phyloP scores from a whole-genome alignment of 495 filamentous ascomycete genomes.

The Sabuloglossum arenarium region DNA sequence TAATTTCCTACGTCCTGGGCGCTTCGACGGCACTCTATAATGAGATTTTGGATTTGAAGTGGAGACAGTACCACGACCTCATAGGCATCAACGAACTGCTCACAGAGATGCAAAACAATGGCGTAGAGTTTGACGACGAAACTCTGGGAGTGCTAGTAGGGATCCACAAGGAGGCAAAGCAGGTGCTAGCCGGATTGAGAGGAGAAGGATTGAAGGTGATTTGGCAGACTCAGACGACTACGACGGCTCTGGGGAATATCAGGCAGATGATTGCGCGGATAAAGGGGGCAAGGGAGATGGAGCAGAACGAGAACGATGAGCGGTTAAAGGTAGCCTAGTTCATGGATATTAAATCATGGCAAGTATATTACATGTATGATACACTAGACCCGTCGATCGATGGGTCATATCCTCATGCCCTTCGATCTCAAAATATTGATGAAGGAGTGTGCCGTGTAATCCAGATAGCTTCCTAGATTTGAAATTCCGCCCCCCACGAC shows the following conservation, averaged over 20 bases:
- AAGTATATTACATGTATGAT: not conserved
- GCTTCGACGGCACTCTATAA: conserved; percentile 56
- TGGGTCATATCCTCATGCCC: conserved; percentile 31
- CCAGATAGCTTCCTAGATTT: conserved; percentile 47
- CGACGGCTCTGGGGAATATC: not conserved
- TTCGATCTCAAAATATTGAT: conserved; percentile 43
- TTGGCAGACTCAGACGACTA: not conserved
- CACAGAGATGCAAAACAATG: conserved; percentile 55
- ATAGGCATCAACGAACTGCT: conserved; percentile 38
- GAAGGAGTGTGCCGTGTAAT: conserved; percentile 47
- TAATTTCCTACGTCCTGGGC: conserved; percentile 50
- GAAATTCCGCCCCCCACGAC: conserved; percentile 35
- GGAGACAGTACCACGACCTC: conserved; percentile 40
- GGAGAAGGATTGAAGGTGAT: not conserved
- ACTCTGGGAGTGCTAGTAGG: conserved; percentile 28
- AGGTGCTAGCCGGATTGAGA: not conserved
- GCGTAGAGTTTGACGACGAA: conserved; percentile 36
- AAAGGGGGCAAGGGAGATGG: not conserved
- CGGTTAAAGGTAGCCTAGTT: not conserved
- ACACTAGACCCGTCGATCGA: not conserved
- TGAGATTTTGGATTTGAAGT: conserved; percentile 41
- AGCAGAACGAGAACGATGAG: not conserved
- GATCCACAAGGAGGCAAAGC: not conserved
- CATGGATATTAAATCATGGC: not conserved
- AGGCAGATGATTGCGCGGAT: not conserved